These are phyloP conservation scores for Telfairia occidentalis DNA, from an alignment of 331 rosid genomes.

Conservation along the genomic window DNA sequence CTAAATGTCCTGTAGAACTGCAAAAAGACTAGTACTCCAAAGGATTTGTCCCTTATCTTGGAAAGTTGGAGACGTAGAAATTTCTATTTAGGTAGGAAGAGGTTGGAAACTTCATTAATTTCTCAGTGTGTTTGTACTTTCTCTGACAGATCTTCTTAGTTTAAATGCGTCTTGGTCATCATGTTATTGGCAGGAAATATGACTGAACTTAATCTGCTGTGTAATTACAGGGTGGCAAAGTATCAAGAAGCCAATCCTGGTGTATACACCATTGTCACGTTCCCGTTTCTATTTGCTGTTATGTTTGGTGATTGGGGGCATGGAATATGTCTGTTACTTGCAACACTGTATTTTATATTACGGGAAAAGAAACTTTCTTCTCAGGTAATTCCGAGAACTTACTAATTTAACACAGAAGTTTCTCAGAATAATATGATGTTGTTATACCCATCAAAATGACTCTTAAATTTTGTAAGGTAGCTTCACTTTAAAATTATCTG, in stretches of 20 bases:
- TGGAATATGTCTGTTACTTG: conserved; percentile 84
- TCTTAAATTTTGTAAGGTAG: neutral
- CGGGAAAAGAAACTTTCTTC: conserved; percentile 73
- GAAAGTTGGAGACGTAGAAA: too few species aligned
- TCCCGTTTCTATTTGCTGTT: conserved; percentile 97
- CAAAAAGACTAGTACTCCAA: too few species aligned
- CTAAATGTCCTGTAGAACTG: too few species aligned
- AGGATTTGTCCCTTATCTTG: too few species aligned
- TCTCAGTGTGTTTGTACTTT: neutral
- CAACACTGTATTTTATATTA: conserved; percentile 51
- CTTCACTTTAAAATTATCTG: neutral
- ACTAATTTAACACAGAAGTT: neutral
- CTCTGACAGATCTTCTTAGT: neutral
- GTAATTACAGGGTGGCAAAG: conserved; percentile 72
- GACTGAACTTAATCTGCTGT: neutral
- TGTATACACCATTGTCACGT: conserved; percentile 70
- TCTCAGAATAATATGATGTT: neutral
- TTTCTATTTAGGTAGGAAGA: neutral
- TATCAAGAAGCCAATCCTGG: conserved; percentile 98
- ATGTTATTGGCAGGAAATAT: neutral
- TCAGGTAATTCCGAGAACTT: conserved; percentile 41
- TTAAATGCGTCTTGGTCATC: conserved; percentile 2
- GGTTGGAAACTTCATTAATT: neutral
- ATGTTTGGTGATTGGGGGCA: conserved; percentile 99
- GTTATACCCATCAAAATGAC: neutral